Evolutionary conservation across 768 basidiomycete genomes (phyloP), one percentile per base, ranked within the genome.

Genomic region (Phanerodontia chrysosporium): DNA sequence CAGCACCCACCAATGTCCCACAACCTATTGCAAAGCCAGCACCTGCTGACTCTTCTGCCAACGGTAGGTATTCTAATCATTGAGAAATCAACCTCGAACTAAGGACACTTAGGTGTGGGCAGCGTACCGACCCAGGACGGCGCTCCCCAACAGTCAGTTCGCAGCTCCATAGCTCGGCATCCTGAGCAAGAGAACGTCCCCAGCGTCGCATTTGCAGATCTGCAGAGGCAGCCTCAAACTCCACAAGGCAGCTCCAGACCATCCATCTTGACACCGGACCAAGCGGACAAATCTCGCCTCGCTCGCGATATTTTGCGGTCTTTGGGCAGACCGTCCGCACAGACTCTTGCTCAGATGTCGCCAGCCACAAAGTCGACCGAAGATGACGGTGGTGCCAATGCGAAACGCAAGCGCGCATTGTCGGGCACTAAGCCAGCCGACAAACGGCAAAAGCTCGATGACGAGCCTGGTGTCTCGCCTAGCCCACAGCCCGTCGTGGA

Each of bases 241-340:
- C 27, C 49, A 21, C 49, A 51, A 51, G 39, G 39, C 39, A 42
- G 39, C 30, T 14, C 5, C n/a, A 30, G n/a, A 29, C n/a, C 49
- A 22, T 32, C 29, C 12, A 29, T 14, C 29, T 29, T 30, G n/a
- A 51, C 49, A 32, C 49, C 49, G 2, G 30, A 42, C 39, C 39
- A 42, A 18, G 39, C 39, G 39, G 39, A 42, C 18, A 42, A 18
- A 18, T 10, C 12, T 13, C 49, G 49, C 8, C 49, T 88, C 27
- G 85, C 86, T 1, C 77, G 73, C 45, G 84, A 86, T 67, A 73
- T 88, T 46, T 62, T 88, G 22, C 76, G 75, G 45, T 81, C 83
- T 7, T 74, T 87, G 3, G 78, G 79, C 18, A 60, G 61, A 46
- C 60, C 64, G 24, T 27, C 42, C 4, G 61, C 63, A 5, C 55